Base-by-base conservation (phyloP, 2,329 filamentous ascomycete species). In the Ceratocystis huliohia region DNA sequence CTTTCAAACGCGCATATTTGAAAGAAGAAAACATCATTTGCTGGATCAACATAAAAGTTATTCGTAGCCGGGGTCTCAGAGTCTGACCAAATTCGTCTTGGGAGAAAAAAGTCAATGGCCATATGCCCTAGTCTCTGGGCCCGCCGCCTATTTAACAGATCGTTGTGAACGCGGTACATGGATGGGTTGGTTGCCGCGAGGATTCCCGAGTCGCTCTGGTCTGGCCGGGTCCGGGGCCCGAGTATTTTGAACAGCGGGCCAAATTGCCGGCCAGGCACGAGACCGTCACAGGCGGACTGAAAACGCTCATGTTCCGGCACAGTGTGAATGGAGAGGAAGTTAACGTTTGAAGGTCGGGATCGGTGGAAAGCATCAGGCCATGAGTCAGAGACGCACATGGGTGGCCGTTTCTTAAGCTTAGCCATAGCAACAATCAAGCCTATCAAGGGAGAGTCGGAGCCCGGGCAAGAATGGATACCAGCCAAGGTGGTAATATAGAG, bases 291-390 rank as follows among this genome's bases (percentile, higher is more conserved):
- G 17, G 53, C 53, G 30, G 53, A 2, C 20, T 33, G 53, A 25
- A 57, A 57, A 13, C 53, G 53, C 15, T 57, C 53, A 30, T 57
- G 25, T 17, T 57, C 53, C 3, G 53, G 22, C 4, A 57, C 53
- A 8, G 53, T 57, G 10, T 57, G 53, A 5, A 57, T 57, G 22
- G 53, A 57, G 22, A 57, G 30, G 28, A 57, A 57, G 22, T 57
- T 28, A 15, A 33, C 20, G 17, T 57, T 57, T 30, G 53, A 57
- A n/a, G 25, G 53, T n/a, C 53, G 53, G 13, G 53, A 57, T 15
- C 53, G 53, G n/a, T 57, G 22, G 53, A 57, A 57, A 30, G 53
- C 53, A 30, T 57, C 53, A 30, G 53, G 53, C 53, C 53, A 57
- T 5, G 53, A 57, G 17, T 57, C 53, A n/a, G 53, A 30, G n/a